phyloP scores from a whole-genome alignment of 2,329 filamentous ascomycete genomes.

The Macrophomina phaseolina region DNA sequence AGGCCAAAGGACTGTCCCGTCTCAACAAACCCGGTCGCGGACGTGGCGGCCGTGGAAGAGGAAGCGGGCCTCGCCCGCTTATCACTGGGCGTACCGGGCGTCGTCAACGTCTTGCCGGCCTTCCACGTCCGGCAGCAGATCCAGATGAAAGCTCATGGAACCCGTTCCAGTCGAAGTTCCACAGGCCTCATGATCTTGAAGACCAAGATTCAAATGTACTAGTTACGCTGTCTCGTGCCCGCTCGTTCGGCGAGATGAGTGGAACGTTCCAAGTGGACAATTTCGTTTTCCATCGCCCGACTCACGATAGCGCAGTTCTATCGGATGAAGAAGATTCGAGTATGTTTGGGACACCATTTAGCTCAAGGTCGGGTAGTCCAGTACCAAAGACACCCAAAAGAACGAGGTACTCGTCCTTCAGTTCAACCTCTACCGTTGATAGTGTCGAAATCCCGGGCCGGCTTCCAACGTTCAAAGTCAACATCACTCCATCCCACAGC shows the following conservation, averaged over 20 bases:
- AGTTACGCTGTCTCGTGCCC: not conserved
- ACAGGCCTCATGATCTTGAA: not conserved
- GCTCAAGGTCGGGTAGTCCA: conserved; percentile 3
- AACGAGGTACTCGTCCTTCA: not conserved
- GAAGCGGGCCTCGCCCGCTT: not conserved
- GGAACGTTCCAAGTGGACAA: conserved; percentile 14
- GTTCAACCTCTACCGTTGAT: not conserved
- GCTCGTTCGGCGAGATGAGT: not conserved
- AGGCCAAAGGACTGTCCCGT: conserved; percentile 1
- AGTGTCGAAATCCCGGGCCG: not conserved
- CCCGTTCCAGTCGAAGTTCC: conserved; percentile 12
- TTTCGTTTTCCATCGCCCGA: conserved; percentile 19
- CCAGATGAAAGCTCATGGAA: conserved; percentile 14
- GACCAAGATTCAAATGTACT: not conserved
- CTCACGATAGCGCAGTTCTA: conserved; percentile 2
- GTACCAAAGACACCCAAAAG: conserved; percentile 2
- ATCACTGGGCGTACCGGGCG: conserved; percentile 24
- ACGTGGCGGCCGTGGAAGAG: conserved; percentile 13
- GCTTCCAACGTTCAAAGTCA: not conserved
- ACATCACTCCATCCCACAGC: not conserved
- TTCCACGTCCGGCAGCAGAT: conserved; percentile 15
- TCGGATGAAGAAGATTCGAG: conserved; percentile 11
- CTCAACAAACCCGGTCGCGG: conserved; percentile 8
- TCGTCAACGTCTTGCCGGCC: conserved; percentile 18
- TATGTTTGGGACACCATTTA: conserved; percentile 14